A percentile compares a stretch with the other conserved stretches of the same genome.
Conservation (phyloP, 2,329 filamentous ascomycete genomes). For the Didymella lethalis region DNA sequence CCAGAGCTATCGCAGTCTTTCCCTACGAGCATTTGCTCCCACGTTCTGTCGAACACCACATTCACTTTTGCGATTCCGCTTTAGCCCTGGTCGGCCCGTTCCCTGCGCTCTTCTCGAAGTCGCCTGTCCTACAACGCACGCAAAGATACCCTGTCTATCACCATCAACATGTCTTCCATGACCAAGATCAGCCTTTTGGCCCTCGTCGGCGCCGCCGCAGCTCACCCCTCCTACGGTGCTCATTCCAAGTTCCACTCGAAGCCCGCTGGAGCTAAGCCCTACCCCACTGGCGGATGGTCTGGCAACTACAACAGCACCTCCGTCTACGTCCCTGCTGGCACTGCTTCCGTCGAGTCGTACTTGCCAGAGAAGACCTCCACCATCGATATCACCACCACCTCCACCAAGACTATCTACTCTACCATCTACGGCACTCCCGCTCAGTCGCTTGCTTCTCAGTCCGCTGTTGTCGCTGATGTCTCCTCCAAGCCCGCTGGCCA, state of each 20-base stretch:
- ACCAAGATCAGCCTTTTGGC: constrained; percentile 55
- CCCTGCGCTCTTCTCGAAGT: constrained; percentile 52
- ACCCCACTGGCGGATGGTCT: constrained; percentile 45
- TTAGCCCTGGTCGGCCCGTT: constrained; percentile 55
- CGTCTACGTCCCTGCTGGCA: constrained; percentile 31
- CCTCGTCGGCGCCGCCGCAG: constrained; percentile 52
- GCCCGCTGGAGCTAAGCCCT: constrained; percentile 37
- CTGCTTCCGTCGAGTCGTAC: constrained; percentile 26
- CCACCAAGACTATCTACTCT: constrained; percentile 40
- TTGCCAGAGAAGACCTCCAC: constrained; percentile 36
- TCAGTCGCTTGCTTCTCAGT: constrained; percentile 18
- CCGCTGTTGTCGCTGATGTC: constrained; percentile 30
- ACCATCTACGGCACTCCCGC: constrained; percentile 30
- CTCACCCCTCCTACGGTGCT: constrained; percentile 47
- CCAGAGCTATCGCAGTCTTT: constrained; percentile 48
- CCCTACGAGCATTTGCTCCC: constrained; percentile 56
- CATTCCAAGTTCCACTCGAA: constrained; percentile 45
- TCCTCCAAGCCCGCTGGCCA: constrained; percentile 29
- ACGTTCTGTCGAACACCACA: constrained; percentile 48
- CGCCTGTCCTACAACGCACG: constrained; percentile 23
- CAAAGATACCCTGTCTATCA: constrained; percentile 25
- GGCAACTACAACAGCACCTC: constrained; percentile 34
- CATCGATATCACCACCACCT: constrained; percentile 35
- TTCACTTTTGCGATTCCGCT: constrained; percentile 48
- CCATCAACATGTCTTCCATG: constrained; percentile 46